Base-by-base conservation (phyloP, 768 basidiomycete genomes). In the Melanogaster broomeanus region DNA sequence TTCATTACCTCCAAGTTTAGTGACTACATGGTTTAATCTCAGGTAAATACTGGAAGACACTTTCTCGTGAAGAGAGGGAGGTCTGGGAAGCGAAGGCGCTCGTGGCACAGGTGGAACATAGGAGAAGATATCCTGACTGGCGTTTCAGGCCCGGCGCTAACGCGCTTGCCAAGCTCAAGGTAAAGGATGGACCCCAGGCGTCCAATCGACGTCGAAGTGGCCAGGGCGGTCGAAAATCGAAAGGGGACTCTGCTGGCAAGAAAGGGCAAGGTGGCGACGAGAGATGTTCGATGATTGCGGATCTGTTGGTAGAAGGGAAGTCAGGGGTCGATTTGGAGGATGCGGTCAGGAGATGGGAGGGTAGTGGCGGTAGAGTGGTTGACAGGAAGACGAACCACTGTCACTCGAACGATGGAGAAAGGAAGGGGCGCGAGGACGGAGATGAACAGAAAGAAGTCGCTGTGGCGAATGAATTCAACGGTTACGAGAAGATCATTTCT, bases 61-160 rank as follows among this genome's bases (percentile, higher is more conserved):
- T 92, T 16, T 72, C 87, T 9, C 76, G 75, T 15, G 75, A 80
- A 51, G 86, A 92, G 62, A 78, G 84, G 49, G 80, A 84, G 53
- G 74, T 80, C 43, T 92, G 89, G 89, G 90, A 91, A 64, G 84
- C 77, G 30, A 86, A 85, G 68, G 90, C 85, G 5, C 73, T 80
- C 37, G 72, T 79, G 6, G 89, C 89, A 0, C 85, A 85, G 61
- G 83, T 79, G 0, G 88, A 89, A 64, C 89, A 91, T 64, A 77
- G 88, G 47, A 74, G 75, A 43, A 76, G 80, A 50, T 90, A 90
- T 64, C 89, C 89, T 1, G 86, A 90, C 67, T 92, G 90, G 88
- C 76, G 90, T 44, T 92, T 90, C 66, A 78, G 85, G 43, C 88
- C 87, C 4, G 83, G 81, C n/a, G 69, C 77, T 38, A 77, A 73